These are phyloP conservation scores for Crucibulum laeve DNA, from an alignment of 768 basidiomycete species.

Conservation along the genomic window DNA sequence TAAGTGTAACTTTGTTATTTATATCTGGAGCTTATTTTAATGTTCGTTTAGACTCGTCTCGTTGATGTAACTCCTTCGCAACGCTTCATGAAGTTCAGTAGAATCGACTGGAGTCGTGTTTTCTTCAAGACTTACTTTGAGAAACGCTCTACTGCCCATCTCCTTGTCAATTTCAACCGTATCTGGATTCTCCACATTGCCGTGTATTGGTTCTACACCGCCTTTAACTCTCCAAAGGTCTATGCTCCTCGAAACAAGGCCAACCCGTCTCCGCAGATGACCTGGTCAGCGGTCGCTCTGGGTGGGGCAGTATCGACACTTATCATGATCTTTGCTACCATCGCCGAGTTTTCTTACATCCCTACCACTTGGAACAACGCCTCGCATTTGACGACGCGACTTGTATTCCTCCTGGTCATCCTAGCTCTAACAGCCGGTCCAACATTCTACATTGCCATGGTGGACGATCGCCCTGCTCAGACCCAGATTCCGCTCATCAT, in stretches of 20 bases:
- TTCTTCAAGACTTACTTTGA: conserved; percentile 99
- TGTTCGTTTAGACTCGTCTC: conserved; percentile 65
- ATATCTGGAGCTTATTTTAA: conserved; percentile 6
- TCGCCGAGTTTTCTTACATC: conserved; percentile 95
- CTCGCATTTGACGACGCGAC: conserved; percentile 90
- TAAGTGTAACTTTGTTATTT: conserved; percentile 27
- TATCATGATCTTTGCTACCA: conserved; percentile 92
- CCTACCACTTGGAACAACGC: conserved; percentile 99
- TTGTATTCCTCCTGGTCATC: conserved; percentile 88
- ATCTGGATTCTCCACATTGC: conserved; percentile 96
- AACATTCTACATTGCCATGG: conserved; percentile 87
- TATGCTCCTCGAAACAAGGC: conserved; percentile 71
- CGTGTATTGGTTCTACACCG: conserved; percentile 94
- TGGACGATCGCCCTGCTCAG: conserved; percentile 59
- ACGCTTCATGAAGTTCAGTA: conserved; percentile 88
- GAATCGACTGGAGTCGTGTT: conserved; percentile 89
- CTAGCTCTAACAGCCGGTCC: conserved; percentile 92
- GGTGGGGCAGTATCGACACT: conserved; percentile 90
- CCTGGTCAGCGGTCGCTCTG: conserved; percentile 93
- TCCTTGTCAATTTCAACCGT: conserved; percentile 98
- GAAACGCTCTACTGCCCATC: conserved; percentile 88
- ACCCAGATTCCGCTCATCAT: conserved; percentile 83
- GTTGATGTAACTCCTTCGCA: conserved; percentile 90
- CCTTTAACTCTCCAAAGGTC: conserved; percentile 93
- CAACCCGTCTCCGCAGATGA: conserved; percentile 80